Evolutionary conservation across 2,329 filamentous ascomycete genomes (phyloP), one percentile per base, ranked within the genome.

Genomic region (Phaeomoniella chlamydospora): DNA sequence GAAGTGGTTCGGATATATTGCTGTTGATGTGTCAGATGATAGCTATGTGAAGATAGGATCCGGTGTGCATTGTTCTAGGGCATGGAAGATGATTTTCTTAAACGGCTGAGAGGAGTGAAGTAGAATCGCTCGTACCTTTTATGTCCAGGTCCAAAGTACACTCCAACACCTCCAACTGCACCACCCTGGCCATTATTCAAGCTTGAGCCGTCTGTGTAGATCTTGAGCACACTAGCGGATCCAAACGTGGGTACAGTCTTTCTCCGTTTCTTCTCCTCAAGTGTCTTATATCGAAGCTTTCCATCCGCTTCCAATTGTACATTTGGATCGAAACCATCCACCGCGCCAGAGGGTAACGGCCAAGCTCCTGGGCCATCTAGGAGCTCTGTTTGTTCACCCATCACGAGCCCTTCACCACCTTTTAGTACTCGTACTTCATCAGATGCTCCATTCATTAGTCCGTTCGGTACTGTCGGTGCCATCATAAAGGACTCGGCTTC

Each of bases 401-500:
- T 59, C 32, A 67, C 65, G 39, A 62, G 59, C 15, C 61, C 56
- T 15, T 54, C 47, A 3, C 59, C 59, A 42, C 61, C 52, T 37
- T 59, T 61, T 39, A 65, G 57, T 41, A 56, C 60, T 4, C 54
- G 54, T 15, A 45, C 56, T 36, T 63, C 59, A 6, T 49, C 49
- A 36, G 52, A 59, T 44, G 64, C 57, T 2, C 58, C 55, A 59
- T 50, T 41, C 22, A n/a, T 26, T n/a, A n/a, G 6, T 6, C 22
- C 22, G 22, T 26, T 26, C n/a, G 22, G 22, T 26, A 26, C n/a
- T 32, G 49, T 52, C 17, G 54, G 59, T 31, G 52, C 55, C 26
- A 58, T 62, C 34, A 94, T 81, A 52, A 82, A 94, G 14, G 73
- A 73, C 49, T 88, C 74, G 0, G 88, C 88, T 54, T 92, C 85